Conservation (phyloP, 1,284 basidiomycete species). For the Schizophyllum amplum region DNA sequence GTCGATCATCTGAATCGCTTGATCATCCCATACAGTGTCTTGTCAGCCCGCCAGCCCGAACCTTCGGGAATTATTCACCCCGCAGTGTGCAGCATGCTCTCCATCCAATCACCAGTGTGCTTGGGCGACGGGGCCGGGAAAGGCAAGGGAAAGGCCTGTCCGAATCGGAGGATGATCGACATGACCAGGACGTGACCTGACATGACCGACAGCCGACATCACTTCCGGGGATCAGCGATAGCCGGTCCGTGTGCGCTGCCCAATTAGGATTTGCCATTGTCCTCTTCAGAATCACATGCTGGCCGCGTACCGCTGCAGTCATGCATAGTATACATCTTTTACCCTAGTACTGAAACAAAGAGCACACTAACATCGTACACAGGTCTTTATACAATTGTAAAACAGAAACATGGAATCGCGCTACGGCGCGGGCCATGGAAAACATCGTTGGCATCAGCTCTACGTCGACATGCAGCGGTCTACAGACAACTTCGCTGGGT, state of each 20-base stretch:
- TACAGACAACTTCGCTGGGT: constrained; percentile 25
- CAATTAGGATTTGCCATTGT: background rate
- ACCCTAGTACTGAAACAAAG: background rate
- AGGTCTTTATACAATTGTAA: background rate
- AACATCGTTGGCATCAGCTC: background rate
- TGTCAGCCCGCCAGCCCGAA: too few relatives aligned
- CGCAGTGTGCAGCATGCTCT: too few relatives aligned
- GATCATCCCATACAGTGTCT: too few relatives aligned
- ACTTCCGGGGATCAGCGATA: background rate
- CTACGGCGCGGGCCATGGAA: too few relatives aligned
- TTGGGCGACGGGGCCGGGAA: too few relatives aligned
- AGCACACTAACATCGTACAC: background rate
- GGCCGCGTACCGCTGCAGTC: background rate
- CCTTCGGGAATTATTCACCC: too few relatives aligned
- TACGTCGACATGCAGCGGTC: constrained; percentile 26
- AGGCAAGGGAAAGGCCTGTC: too few relatives aligned
- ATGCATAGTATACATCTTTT: background rate
- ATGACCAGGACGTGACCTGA: too few relatives aligned
- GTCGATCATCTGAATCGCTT: too few relatives aligned
- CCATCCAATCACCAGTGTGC: too few relatives aligned
- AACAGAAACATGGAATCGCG: too few relatives aligned
- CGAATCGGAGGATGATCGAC: too few relatives aligned
- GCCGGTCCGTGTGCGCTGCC: background rate
- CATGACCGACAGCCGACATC: background rate
- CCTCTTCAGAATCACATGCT: background rate